Percentiles rank a stretch among this genome's conserved stretches.
Evolutionary conservation across 495 filamentous ascomycete genomes (phyloP).

Genomic region (Elasticomyces elasticus): DNA sequence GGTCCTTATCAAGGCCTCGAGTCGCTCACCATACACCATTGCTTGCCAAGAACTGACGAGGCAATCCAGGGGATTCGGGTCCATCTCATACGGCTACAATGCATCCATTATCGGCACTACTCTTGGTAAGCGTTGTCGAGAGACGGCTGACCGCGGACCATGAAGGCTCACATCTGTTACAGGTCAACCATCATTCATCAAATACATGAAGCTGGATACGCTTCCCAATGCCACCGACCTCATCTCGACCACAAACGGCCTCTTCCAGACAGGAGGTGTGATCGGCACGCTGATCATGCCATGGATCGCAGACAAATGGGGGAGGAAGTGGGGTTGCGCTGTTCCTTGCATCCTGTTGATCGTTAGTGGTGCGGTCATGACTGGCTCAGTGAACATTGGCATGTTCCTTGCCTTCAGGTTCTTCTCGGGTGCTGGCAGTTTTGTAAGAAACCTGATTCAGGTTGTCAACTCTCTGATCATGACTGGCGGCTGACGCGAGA

Average conservation of each 20-base stretch:
- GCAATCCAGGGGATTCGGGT: not conserved
- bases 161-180: slow-evolving; percentile 16
- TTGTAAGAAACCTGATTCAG: too few species aligned
- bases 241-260: slow-evolving; percentile 25
- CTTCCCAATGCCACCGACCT: slow-evolving; percentile 18
- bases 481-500: too few species aligned
- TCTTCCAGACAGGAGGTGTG: slow-evolving; percentile 26
- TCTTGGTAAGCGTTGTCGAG: not conserved
- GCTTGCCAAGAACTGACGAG: not conserved
- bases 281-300: slow-evolving; percentile 10
- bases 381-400: slow-evolving; percentile 29
- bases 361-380: slow-evolving; percentile 24
- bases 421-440: slow-evolving; percentile 34
- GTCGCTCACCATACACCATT: not conserved
- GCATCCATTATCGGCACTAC: slow-evolving; percentile 3
- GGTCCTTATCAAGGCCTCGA: not conserved
- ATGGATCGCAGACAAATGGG: not conserved
- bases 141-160: not conserved
- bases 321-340: slow-evolving; percentile 4
- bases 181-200: slow-evolving; percentile 24
- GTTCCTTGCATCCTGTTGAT: slow-evolving; percentile 10
- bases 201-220: slow-evolving; percentile 26
- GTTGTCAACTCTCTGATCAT: too few species aligned
- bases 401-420: slow-evolving; percentile 40
- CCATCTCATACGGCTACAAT: not conserved